Percentiles rank a stretch among this genome's conserved stretches.
Evolutionary conservation across 2,329 filamentous ascomycete genomes (phyloP).

Genomic region (Fusarium brachygibbosum): DNA sequence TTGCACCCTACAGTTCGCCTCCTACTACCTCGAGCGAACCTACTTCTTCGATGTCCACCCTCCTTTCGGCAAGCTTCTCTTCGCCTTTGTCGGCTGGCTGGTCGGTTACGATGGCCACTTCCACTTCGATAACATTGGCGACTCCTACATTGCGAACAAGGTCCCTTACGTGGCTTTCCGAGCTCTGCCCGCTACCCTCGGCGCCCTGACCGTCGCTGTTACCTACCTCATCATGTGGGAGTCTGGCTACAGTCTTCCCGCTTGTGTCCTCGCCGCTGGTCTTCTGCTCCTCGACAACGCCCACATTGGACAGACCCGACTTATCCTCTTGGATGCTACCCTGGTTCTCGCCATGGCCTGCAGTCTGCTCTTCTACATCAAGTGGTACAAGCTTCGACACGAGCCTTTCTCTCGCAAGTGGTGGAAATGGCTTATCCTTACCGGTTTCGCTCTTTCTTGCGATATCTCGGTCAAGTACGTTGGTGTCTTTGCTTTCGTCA

Average conservation of each 20-base stretch:
- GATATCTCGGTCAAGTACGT: constrained; percentile 99
- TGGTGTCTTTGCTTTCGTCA: constrained; percentile 95
- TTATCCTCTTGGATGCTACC: constrained; percentile 95
- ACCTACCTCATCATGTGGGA: constrained; percentile 99
- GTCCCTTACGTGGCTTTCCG: constrained; percentile 98
- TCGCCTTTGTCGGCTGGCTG: constrained; percentile 96
- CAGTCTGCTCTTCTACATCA: constrained; percentile 93
- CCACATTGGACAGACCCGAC: constrained; percentile 93
- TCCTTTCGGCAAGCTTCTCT: constrained; percentile 97
- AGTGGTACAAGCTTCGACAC: constrained; percentile 96
- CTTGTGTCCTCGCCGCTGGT: constrained; percentile 86
- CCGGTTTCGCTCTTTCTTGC: constrained; percentile 93
- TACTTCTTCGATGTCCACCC: constrained; percentile 99
- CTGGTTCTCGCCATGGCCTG: constrained; percentile 96
- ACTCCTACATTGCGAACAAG: constrained; percentile 97
- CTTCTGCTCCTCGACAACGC: constrained; percentile 96
- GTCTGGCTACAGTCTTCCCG: constrained; percentile 95
- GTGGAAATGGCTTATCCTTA: constrained; percentile 99
- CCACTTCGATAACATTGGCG: constrained; percentile 98
- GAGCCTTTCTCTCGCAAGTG: constrained; percentile 92
- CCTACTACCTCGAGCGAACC: constrained; percentile 91
- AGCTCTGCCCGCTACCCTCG: constrained; percentile 90
- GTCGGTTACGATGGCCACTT: constrained; percentile 98
- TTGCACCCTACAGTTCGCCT: constrained; percentile 69
- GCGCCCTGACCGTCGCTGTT: constrained; percentile 92